These are phyloP conservation scores for Zygosaccharomyces bisporus DNA, from an alignment of 805 yeast species.

Conservation along the genomic window DNA sequence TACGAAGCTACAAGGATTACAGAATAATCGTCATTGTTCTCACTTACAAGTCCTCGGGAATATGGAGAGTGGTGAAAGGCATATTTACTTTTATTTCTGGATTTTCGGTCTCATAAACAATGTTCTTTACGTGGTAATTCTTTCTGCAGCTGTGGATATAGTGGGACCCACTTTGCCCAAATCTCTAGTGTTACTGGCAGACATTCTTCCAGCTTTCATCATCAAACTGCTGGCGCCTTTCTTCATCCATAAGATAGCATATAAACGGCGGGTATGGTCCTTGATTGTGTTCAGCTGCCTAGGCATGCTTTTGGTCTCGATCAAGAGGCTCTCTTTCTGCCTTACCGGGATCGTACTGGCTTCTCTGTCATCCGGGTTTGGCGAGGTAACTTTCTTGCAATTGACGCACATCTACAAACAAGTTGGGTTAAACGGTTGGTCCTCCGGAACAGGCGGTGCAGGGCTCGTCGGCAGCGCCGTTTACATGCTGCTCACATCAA, in stretches of 20 bases:
- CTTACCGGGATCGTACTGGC: slow-evolving; percentile 74
- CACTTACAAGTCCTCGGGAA: not conserved
- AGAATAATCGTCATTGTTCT: not conserved
- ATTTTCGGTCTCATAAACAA: slow-evolving; percentile 84
- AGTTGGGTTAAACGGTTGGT: slow-evolving; percentile 75
- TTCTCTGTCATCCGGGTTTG: slow-evolving; percentile 80
- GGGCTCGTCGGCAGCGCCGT: slow-evolving; percentile 79
- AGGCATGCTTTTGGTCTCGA: slow-evolving; percentile 69
- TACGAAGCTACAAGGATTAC: not conserved
- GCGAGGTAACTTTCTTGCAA: slow-evolving; percentile 85
- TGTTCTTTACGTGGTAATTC: slow-evolving; percentile 83
- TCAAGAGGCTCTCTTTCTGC: slow-evolving; percentile 38
- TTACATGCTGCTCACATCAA: slow-evolving; percentile 68
- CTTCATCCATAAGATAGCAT: slow-evolving; percentile 63
- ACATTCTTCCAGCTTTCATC: slow-evolving; percentile 76
- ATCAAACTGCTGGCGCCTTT: slow-evolving; percentile 76
- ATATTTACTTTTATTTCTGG: slow-evolving; percentile 58
- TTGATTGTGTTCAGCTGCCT: slow-evolving; percentile 55
- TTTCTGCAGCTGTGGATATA: slow-evolving; percentile 88
- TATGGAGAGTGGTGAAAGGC: slow-evolving; percentile 7
- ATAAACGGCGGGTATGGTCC: slow-evolving; percentile 48
- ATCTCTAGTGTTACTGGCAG: slow-evolving; percentile 79
- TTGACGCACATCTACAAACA: slow-evolving; percentile 71
- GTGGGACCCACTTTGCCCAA: slow-evolving; percentile 84
- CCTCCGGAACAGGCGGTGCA: slow-evolving; percentile 95